These are phyloP conservation scores for Barnettozyma vustinii DNA, from an alignment of 805 yeast species.

Conservation along the genomic window DNA sequence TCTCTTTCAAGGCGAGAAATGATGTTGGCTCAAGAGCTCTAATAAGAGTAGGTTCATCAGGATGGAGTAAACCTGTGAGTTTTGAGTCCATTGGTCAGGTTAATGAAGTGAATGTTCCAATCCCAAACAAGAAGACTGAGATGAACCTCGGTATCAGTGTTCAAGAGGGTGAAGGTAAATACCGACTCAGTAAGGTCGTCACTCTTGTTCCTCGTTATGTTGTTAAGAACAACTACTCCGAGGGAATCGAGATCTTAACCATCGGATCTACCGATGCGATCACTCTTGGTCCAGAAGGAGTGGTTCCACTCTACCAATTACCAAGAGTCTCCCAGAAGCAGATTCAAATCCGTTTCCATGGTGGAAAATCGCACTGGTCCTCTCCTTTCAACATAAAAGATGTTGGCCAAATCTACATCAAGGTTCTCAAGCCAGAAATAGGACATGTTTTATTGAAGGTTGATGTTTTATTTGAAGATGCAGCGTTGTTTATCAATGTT, in stretches of 20 bases:
- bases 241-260: slow-evolving; percentile 56
- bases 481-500: slow-evolving; percentile 73
- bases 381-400: slow-evolving; percentile 83
- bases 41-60: slow-evolving; percentile 61
- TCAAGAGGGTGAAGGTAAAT: slow-evolving; percentile 82
- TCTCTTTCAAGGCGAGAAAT: slow-evolving; percentile 64
- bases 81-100: slow-evolving; percentile 89
- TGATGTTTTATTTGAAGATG: slow-evolving; percentile 71
- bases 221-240: slow-evolving; percentile 54
- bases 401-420: slow-evolving; percentile 74
- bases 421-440: slow-evolving; percentile 55
- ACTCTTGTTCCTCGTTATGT: slow-evolving; percentile 81
- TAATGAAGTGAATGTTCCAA: slow-evolving; percentile 47
- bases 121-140: slow-evolving; percentile 50
- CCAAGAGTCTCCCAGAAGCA: slow-evolving; percentile 54
- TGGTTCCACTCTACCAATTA: slow-evolving; percentile 60
- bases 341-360: slow-evolving; percentile 52
- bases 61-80: slow-evolving; percentile 68
- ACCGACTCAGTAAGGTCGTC: slow-evolving; percentile 69
- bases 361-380: slow-evolving; percentile 65
- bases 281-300: slow-evolving; percentile 40
- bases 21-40: slow-evolving; percentile 63
- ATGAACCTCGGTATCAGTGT: slow-evolving; percentile 71
- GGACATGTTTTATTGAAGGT: slow-evolving; percentile 70
- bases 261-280: slow-evolving; percentile 55